Conservation (phyloP, 148 eudicot species). For the Chenopodium quinoa region DNA sequence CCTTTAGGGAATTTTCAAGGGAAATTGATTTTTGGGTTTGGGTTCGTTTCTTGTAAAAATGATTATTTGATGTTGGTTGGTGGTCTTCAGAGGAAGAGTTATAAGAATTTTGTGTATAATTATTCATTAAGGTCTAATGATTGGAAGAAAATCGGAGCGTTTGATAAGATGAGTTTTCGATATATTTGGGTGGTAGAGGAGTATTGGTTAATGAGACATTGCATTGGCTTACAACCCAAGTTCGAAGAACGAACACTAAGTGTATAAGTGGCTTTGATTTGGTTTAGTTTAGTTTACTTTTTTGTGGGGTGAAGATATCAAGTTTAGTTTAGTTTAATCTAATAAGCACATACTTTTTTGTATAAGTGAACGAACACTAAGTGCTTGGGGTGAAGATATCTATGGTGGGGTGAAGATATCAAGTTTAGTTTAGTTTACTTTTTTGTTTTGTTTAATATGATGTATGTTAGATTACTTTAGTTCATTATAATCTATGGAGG, state of each 20-base stretch:
- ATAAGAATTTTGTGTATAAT: slow-evolving; percentile 26
- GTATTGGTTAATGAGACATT: slow-evolving; percentile 34
- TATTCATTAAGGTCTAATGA: slow-evolving; percentile 24
- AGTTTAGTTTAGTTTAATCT: no score
- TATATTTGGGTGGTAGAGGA: slow-evolving; percentile 30
- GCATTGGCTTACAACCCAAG: slow-evolving; percentile 31
- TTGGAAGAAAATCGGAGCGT: slow-evolving; percentile 30
- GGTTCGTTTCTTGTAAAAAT: no score
- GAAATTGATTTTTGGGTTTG: no score
- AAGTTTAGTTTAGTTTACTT: no score
- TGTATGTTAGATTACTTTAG: no score
- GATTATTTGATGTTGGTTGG: no score
- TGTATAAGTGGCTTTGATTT: slow-evolving; percentile 28
- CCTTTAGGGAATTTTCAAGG: no score
- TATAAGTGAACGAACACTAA: slow-evolving; percentile 29
- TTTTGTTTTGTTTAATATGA: no score
- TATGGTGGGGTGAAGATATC: slow-evolving; percentile 10
- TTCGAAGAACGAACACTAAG: slow-evolving; percentile 15
- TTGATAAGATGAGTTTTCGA: slow-evolving; percentile 7
- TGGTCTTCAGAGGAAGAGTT: not conserved
- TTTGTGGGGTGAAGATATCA: not conserved
- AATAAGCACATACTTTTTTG: not conserved
- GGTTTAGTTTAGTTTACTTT: not conserved
- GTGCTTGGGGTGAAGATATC: slow-evolving; percentile 26
- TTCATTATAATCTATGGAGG: no score